These are phyloP conservation scores for Suhomyces guaymorum DNA, from an alignment of 1,139 yeast species.

Conservation along the genomic window DNA sequence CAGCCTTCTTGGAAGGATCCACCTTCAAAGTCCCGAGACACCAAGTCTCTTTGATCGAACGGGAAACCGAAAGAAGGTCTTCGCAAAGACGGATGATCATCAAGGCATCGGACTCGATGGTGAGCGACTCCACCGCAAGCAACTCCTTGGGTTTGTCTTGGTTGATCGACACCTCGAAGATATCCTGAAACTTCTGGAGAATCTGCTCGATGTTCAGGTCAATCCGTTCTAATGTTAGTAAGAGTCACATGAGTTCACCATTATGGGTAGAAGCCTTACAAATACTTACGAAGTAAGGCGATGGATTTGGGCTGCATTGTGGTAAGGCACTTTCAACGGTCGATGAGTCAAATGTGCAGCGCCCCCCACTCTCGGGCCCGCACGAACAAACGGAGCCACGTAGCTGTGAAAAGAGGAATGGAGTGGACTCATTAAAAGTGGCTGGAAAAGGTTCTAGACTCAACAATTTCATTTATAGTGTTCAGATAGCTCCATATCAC, in stretches of 20 bases:
- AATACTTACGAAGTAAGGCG: constrained; percentile 45
- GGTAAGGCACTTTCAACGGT: background rate
- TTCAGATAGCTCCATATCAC: no score
- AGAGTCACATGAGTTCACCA: background rate
- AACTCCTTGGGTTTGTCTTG: constrained; percentile 52
- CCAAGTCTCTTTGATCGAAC: constrained; percentile 57
- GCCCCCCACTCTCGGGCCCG: no score
- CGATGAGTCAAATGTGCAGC: constrained; percentile 1
- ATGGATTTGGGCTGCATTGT: constrained; percentile 48
- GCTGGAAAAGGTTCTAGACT: no score
- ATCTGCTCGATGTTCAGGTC: constrained; percentile 46
- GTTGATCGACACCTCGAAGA: constrained; percentile 44
- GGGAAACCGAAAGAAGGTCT: constrained; percentile 50
- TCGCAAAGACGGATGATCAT: constrained; percentile 54
- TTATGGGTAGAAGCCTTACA: no score
- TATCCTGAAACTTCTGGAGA: constrained; percentile 45
- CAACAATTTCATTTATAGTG: no score
- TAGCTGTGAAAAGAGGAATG: no score
- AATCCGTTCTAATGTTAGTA: constrained; percentile 37
- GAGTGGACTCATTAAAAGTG: no score
- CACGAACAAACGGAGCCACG: no score
- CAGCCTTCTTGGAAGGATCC: constrained; percentile 19
- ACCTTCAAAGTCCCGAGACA: constrained; percentile 54
- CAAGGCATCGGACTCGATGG: constrained; percentile 55
- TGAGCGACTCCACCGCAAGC: constrained; percentile 54